A percentile compares a stretch with the other conserved stretches of the same genome.
phyloP scores from a whole-genome alignment of 331 rosid species.

The Spiraea crenata region DNA sequence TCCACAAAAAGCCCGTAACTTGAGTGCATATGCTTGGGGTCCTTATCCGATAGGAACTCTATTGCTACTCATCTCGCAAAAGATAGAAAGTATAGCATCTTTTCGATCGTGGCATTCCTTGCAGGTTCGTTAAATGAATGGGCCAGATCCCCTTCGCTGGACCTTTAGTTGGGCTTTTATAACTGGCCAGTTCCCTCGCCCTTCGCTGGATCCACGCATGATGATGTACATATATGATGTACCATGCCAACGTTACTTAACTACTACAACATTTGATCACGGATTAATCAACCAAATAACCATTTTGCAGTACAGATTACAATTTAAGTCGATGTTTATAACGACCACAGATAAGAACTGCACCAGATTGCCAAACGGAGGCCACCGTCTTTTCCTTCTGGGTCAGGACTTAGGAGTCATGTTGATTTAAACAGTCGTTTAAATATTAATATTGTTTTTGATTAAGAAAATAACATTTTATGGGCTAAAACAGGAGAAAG shows the following conservation, averaged over 20 bases:
- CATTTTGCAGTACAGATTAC: background rate
- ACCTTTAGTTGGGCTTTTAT: too few relatives aligned
- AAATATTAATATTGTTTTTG: background rate
- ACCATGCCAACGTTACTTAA: background rate
- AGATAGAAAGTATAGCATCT: too few relatives aligned
- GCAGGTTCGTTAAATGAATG: too few relatives aligned
- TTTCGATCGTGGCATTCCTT: too few relatives aligned
- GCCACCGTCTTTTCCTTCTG: background rate
- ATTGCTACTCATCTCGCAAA: too few relatives aligned
- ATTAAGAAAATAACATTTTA: conserved; percentile 2
- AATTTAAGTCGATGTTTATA: background rate
- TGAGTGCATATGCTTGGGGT: too few relatives aligned
- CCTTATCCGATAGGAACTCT: too few relatives aligned
- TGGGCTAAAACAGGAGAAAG: background rate
- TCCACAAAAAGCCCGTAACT: too few relatives aligned
- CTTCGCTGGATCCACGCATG: too few relatives aligned
- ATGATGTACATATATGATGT: too few relatives aligned
- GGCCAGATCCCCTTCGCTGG: too few relatives aligned
- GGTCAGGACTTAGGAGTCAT: background rate
- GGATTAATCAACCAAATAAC: background rate
- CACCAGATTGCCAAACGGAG: background rate
- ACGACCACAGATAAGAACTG: background rate
- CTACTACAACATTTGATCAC: background rate
- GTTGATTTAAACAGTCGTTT: background rate
- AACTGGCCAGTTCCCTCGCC: too few relatives aligned